These are phyloP conservation scores for Fusarium burgessii DNA, from an alignment of 2,329 filamentous ascomycete genomes.

Conservation along the genomic window DNA sequence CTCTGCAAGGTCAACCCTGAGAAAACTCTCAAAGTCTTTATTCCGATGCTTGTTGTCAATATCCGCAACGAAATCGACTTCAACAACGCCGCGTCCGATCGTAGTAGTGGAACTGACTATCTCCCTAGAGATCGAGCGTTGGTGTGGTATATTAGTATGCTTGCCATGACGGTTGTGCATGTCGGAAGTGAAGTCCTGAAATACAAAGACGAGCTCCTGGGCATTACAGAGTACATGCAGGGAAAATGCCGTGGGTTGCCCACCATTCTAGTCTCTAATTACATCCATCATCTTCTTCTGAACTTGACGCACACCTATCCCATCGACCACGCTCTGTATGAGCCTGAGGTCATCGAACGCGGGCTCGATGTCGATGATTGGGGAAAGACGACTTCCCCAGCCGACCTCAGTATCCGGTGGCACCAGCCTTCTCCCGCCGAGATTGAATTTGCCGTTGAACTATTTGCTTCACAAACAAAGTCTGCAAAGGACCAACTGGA, in stretches of 20 bases:
- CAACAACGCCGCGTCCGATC: conserved; percentile 93
- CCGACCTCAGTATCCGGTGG: conserved; percentile 88
- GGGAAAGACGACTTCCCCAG: conserved; percentile 81
- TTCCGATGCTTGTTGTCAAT: conserved; percentile 89
- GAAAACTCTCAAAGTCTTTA: conserved; percentile 89
- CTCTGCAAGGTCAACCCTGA: conserved; percentile 95
- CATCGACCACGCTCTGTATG: conserved; percentile 88
- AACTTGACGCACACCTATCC: conserved; percentile 96
- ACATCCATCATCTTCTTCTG: conserved; percentile 93
- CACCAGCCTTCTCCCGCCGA: conserved; percentile 85
- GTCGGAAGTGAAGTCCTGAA: conserved; percentile 90
- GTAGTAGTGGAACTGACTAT: conserved; percentile 93
- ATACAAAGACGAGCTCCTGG: conserved; percentile 89
- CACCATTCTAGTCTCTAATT: conserved; percentile 96
- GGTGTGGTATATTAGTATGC: conserved; percentile 96
- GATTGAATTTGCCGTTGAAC: conserved; percentile 86
- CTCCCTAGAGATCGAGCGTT: conserved; percentile 91
- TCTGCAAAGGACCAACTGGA: conserved; percentile 80
- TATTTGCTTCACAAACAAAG: conserved; percentile 87
- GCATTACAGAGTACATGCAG: conserved; percentile 96
- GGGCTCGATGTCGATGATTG: conserved; percentile 85
- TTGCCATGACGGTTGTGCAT: conserved; percentile 98
- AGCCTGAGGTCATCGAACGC: conserved; percentile 76
- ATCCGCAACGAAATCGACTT: conserved; percentile 98
- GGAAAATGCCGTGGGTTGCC: conserved; percentile 93